These are phyloP conservation scores for Hexamita inflata DNA, from an alignment of 208 protist species.

Conservation along the genomic window DNA sequence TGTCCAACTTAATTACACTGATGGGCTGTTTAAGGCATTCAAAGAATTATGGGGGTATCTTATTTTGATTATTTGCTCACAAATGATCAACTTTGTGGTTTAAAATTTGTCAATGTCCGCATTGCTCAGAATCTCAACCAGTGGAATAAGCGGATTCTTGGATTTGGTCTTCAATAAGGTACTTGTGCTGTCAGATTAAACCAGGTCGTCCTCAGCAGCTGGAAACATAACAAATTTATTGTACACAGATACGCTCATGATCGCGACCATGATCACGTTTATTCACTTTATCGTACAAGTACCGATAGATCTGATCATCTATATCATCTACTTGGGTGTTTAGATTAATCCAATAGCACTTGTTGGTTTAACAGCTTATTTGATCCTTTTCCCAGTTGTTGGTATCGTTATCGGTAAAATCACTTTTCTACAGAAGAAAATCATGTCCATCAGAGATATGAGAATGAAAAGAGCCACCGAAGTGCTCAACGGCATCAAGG, in stretches of 20 bases:
- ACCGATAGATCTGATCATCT: constrained; percentile 45
- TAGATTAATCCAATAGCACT: constrained; percentile 42
- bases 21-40: no score
- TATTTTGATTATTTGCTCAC: no score
- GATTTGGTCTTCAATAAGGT: constrained; percentile 13
- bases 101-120: no score
- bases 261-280: constrained; percentile 36
- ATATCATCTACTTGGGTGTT: constrained; percentile 44
- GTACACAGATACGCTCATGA: constrained; percentile 32
- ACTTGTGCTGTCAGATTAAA: neutral
- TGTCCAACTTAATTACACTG: no score
- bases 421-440: neutral
- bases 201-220: neutral
- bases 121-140: no score
- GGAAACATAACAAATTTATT: constrained; percentile 57
- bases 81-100: no score
- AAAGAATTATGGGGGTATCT: no score
- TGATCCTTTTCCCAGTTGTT: constrained; percentile 47
- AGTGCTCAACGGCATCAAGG: constrained; percentile 50
- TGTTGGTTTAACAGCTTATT: constrained; percentile 45
- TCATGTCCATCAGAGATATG: constrained; percentile 40
- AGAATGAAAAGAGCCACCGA: constrained; percentile 49
- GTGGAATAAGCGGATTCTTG: neutral
- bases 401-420: constrained; percentile 6
- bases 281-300: constrained; percentile 35